phyloP scores from a whole-genome alignment of 495 filamentous ascomycete genomes.

The Neurospora intermedia region DNA sequence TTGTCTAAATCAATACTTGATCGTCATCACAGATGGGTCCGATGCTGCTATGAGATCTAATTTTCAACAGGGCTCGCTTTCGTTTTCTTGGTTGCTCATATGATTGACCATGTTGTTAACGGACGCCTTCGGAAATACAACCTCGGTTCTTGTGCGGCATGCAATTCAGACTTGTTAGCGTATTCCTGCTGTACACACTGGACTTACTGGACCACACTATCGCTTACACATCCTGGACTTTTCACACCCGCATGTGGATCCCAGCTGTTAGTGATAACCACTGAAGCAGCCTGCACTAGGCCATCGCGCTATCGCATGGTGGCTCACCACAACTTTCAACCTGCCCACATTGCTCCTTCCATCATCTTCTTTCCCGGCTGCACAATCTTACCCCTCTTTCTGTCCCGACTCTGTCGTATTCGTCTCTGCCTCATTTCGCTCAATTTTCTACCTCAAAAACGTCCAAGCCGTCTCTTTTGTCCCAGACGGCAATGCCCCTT shows the following conservation, averaged over 20 bases:
- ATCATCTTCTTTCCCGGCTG: too few relatives aligned
- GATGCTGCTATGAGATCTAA: too few relatives aligned
- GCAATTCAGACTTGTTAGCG: neutral
- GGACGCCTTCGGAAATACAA: neutral
- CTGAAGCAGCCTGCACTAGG: neutral
- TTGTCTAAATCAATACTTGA: neutral
- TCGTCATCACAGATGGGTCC: neutral
- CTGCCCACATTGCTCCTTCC: too few relatives aligned
- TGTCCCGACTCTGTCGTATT: too few relatives aligned
- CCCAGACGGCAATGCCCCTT: too few relatives aligned
- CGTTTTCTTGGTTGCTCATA: neutral
- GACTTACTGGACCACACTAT: neutral
- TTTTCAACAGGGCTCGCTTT: too few relatives aligned
- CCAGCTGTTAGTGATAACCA: neutral
- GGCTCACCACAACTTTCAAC: neutral
- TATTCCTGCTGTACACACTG: fast-evolving
- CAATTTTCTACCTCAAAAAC: too few relatives aligned
- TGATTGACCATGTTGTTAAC: neutral
- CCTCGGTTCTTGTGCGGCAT: too few relatives aligned
- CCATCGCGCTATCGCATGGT: neutral
- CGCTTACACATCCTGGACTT: neutral
- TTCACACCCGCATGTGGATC: neutral
- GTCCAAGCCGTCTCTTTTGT: too few relatives aligned
- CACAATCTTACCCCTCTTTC: too few relatives aligned
- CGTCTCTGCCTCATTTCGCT: too few relatives aligned